Base-by-base conservation (phyloP, 2,329 filamentous ascomycete genomes). In the Colletotrichum euphorbiae region DNA sequence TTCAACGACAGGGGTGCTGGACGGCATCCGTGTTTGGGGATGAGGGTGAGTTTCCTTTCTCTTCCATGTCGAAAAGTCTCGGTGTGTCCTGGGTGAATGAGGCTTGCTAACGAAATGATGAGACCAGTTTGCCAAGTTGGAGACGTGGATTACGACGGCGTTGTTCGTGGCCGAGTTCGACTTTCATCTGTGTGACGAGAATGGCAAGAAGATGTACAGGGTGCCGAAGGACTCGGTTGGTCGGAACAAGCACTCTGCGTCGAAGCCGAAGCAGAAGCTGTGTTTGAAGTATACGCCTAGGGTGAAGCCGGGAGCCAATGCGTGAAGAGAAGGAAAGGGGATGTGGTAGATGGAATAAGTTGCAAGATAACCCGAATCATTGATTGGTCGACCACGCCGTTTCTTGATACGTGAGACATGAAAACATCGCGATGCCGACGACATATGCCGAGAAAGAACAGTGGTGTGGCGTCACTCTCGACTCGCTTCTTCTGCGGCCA, bases 151-250 rank as follows among this genome's bases (percentile, higher is more conserved):
- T 67, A 83, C 86, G 33, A 80, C 79, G 0, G 83, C 83, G 1
- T 80, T 82, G 52, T 85, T 86, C 63, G 62, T 85, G 15, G 80
- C 84, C 3, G 79, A 78, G 46, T 87, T 86, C 62, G 81, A 86
- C 62, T 83, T 82, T 63, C 71, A 77, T 9, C 75, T 85, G 3
- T 72, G 74, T n/a, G 80, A 87, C 46, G 73, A 74, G 48, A 61
- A 77, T 3, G 84, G 83, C 0, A 77, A 76, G 15, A 61, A 21
- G 31, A 50, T 2, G 59, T 43, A 0, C 43, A 70, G 3, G 59
- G 77, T 70, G n/a, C 81, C 82, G 19, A 51, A 55, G 36, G 28
- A 56, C 31, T 52, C 68, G 6, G 70, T 77, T 1, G 74, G 84
- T 63, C 69, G 74, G 9, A 82, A 83, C 65, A 71, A 71, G 1